phyloP scores from a whole-genome alignment of 305 asterid species.

The Fraxinus greggii region DNA sequence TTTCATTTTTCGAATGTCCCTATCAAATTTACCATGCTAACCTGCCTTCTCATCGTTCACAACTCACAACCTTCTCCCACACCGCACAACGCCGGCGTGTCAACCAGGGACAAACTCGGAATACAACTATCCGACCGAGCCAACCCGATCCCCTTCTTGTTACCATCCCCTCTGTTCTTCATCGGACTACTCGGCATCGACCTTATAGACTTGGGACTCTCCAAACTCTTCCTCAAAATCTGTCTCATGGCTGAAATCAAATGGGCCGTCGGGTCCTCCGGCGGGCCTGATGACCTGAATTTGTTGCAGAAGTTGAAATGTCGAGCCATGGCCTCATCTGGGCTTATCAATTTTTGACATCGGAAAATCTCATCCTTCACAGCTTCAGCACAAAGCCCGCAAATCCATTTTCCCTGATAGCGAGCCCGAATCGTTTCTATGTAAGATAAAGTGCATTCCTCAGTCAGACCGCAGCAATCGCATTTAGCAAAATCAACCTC shows the following conservation, averaged over 20 bases:
- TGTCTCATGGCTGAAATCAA: slow-evolving; percentile 77
- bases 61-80: slow-evolving; percentile 29
- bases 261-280: slow-evolving; percentile 58
- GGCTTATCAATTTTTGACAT: slow-evolving; percentile 68
- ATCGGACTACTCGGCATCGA: slow-evolving; percentile 76
- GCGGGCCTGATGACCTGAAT: slow-evolving; percentile 64
- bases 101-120: slow-evolving; percentile 54
- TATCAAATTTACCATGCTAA: slow-evolving; percentile 15
- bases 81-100: slow-evolving; percentile 36
- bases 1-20: background rate
- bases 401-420: slow-evolving; percentile 89
- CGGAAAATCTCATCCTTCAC: slow-evolving; percentile 76
- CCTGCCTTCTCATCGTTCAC: slow-evolving; percentile 1
- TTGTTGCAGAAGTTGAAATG: slow-evolving; percentile 78
- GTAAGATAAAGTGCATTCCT: slow-evolving; percentile 79
- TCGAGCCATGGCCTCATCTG: slow-evolving; percentile 77
- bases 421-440: slow-evolving; percentile 65
- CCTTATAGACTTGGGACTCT: slow-evolving; percentile 56
- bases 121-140: slow-evolving; percentile 71
- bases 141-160: slow-evolving; percentile 31
- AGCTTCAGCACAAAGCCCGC: slow-evolving; percentile 92
- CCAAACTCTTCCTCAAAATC: slow-evolving; percentile 62
- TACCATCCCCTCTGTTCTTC: slow-evolving; percentile 23
- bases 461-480: slow-evolving; percentile 86
- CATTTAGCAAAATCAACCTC: slow-evolving; percentile 70